Evolutionary conservation across 176 grass and related monocot species (phyloP).

Genomic region (Rhynchospora pubera): DNA sequence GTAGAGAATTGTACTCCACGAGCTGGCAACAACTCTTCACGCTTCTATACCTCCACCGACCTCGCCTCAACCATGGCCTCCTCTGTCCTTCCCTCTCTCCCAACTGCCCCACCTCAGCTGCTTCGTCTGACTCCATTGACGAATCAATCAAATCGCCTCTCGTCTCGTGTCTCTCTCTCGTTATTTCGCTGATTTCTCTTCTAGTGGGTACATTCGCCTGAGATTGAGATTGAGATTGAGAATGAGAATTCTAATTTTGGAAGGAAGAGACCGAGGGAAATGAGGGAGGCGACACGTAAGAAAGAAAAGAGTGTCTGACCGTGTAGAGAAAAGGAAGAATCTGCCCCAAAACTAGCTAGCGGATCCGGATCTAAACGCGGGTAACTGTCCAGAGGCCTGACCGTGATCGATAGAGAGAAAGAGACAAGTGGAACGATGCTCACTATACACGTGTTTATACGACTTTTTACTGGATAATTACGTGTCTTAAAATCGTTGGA

Average conservation of each 20-base stretch:
- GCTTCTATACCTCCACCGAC: constrained; percentile 10
- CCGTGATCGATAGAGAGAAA: too few relatives aligned
- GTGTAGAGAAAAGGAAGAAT: neutral
- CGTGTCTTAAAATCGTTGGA: too few relatives aligned
- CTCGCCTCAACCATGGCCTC: neutral
- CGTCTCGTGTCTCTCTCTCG: neutral
- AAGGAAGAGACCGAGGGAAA: neutral
- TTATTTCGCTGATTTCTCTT: neutral
- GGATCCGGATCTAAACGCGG: neutral
- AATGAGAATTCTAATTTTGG: neutral
- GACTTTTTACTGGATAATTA: too few relatives aligned
- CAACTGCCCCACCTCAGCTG: neutral
- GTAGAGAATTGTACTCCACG: constrained; percentile 71
- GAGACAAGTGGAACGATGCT: too few relatives aligned
- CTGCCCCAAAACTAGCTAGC: neutral
- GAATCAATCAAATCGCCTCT: neutral
- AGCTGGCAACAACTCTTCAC: constrained; percentile 41
- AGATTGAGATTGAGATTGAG: too few relatives aligned
- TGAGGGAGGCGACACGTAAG: neutral
- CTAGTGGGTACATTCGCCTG: neutral
- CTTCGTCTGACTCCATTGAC: neutral
- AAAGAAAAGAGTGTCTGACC: too few relatives aligned
- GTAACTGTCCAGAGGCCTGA: too few relatives aligned
- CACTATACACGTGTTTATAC: too few relatives aligned
- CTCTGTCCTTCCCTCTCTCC: constrained; percentile 10